These are phyloP conservation scores for Fabrea salina DNA, from an alignment of 169 alveolate species.

Conservation along the genomic window DNA sequence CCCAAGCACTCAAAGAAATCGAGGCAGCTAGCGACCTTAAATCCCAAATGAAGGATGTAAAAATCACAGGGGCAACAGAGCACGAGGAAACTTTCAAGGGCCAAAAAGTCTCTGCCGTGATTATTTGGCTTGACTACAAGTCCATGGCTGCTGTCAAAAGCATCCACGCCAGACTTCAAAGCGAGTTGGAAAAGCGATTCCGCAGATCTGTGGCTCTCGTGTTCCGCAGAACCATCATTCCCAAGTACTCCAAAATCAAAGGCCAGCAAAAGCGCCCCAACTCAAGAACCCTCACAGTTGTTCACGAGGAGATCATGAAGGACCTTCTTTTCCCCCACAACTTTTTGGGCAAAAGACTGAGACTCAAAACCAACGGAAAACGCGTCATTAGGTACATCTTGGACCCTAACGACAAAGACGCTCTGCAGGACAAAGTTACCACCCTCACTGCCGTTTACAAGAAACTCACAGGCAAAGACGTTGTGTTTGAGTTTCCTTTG, in stretches of 20 bases:
- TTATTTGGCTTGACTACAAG: constrained; percentile 85
- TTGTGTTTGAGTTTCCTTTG: constrained; percentile 84
- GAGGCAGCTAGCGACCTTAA: constrained; percentile 52
- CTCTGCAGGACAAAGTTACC: constrained; percentile 92
- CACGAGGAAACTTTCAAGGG: constrained; percentile 82
- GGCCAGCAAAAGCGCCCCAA: constrained; percentile 85
- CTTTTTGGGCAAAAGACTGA: constrained; percentile 90
- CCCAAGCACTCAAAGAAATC: constrained; percentile 47
- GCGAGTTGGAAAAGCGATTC: constrained; percentile 92
- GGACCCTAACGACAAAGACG: constrained; percentile 94
- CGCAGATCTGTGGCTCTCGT: constrained; percentile 91
- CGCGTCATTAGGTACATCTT: constrained; percentile 89
- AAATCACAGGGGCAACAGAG: constrained; percentile 60
- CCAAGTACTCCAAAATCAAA: constrained; percentile 74
- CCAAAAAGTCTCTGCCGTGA: constrained; percentile 80
- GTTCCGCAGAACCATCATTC: constrained; percentile 88
- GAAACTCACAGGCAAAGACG: constrained; percentile 92
- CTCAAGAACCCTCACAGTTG: constrained; percentile 94
- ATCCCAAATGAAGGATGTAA: constrained; percentile 37
- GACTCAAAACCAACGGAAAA: constrained; percentile 93
- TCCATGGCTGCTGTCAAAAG: constrained; percentile 81
- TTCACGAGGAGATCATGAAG: constrained; percentile 94
- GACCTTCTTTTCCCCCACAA: constrained; percentile 94
- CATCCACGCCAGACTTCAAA: constrained; percentile 86
- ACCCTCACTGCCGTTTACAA: constrained; percentile 93